Evolutionary conservation across 371 early-diverging fungal genomes (phyloP).

Genomic region (Saksenaea vasiformis): DNA sequence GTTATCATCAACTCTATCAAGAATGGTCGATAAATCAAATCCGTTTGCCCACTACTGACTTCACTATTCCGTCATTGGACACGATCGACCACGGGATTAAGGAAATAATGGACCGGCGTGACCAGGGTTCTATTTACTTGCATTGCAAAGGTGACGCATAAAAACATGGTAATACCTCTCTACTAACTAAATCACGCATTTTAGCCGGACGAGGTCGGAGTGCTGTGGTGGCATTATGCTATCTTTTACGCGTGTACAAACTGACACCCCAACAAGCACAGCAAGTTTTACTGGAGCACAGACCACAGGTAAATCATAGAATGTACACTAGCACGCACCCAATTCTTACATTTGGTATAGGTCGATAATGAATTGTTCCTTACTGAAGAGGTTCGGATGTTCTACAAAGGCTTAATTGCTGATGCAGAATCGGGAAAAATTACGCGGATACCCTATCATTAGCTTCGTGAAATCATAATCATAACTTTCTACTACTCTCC

Average conservation of each 20-base stretch:
- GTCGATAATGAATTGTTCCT: conserved; percentile 41
- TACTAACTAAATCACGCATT: neutral
- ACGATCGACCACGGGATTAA: conserved; percentile 29
- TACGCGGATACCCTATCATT: conserved; percentile 19
- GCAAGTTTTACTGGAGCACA: conserved; percentile 22
- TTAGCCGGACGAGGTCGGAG: conserved; percentile 51
- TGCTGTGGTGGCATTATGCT: conserved; percentile 44
- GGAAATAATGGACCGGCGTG: conserved; percentile 13
- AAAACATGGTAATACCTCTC: neutral
- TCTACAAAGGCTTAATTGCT: conserved; percentile 35
- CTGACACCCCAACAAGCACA: conserved; percentile 34
- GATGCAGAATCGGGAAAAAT: conserved; percentile 33
- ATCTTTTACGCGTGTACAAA: conserved; percentile 36
- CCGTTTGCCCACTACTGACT: conserved; percentile 42
- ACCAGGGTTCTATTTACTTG: conserved; percentile 29
- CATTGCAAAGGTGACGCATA: conserved; percentile 47
- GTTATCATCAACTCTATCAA: conserved; percentile 35
- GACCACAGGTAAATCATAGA: conserved; percentile 43
- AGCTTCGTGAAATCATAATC: neutral
- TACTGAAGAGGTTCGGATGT: conserved; percentile 34
- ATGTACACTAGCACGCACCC: neutral
- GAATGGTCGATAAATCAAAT: conserved; percentile 36
- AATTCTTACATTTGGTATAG: conserved; percentile 8
- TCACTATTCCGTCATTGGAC: conserved; percentile 35
- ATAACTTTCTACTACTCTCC: neutral